Evolutionary conservation across 2,329 filamentous ascomycete genomes (phyloP), one percentile per base, ranked within the genome.

Genomic region (Neonectria faginata): DNA sequence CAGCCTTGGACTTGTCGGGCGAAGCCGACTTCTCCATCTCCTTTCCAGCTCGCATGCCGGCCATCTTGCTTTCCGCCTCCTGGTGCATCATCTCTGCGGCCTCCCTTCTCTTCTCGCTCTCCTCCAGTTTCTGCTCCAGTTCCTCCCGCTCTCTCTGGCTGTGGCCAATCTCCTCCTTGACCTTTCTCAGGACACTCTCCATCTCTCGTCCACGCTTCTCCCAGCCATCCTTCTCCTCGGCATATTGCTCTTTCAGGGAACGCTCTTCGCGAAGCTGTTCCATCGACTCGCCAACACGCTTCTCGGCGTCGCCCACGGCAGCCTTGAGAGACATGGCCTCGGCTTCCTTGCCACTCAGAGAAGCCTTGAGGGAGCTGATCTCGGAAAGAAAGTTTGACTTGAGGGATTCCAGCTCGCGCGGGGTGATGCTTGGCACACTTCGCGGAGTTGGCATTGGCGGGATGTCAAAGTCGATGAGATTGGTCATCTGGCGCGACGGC

Each of bases 381-480:
- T 98, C 93, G 0, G 94, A 97, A 56, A 97, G 85, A 73, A 97
- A 97, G 25, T 87, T 88, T 0, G 94, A 97, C 78, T 98, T 98
- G 65, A 98, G 85, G 14, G 92, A 92, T 77, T 99, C 96, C 2
- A 98, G 84, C 80, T 99, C 96, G 36, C 96, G 89, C 2, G 96
- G 92, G 2, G 94, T 97, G 70, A 98, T 91, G 9, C 91, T 93
- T 0, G 96, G 96, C 41, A 98, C 88, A 60, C 93, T 97, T 66
- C 95, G 90, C 14, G 96, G 96, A 0, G 96, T 98, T 2, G 95
- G 94, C 70, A 94, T 89, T 0, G 95, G 93, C n/a, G 94, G 94
- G 10, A 98, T 91, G 73, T 98, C 96, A 74, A 90, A 84, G 68
- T 87, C 85, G n/a, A 89, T 87, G 47, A 96, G 86, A 73, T 91